Evolutionary conservation across 1,284 basidiomycete species (phyloP).

Genomic region (Tilletia indica): DNA sequence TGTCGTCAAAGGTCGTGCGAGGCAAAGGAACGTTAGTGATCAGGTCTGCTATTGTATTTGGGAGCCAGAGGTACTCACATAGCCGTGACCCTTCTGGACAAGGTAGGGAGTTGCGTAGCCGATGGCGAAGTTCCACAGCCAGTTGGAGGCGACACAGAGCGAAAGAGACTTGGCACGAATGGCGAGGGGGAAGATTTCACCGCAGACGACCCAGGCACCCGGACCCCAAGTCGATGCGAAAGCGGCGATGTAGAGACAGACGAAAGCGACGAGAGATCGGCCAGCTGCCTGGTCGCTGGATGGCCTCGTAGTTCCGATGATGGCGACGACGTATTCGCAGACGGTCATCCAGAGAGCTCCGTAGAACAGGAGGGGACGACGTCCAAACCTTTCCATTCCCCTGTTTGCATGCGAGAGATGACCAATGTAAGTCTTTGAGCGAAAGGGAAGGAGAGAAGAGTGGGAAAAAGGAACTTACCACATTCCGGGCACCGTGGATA

Average conservation of each 20-base stretch:
- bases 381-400: background rate
- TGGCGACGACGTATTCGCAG: constrained; percentile 60
- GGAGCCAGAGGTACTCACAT: constrained; percentile 24
- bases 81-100: constrained; percentile 63
- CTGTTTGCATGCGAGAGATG: background rate
- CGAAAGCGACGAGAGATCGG: constrained; percentile 60
- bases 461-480: constrained; percentile 11
- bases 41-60: too few species aligned
- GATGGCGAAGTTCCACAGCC: constrained; percentile 58
- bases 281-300: constrained; percentile 53
- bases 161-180: constrained; percentile 77
- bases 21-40: too few species aligned
- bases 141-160: constrained; percentile 70
- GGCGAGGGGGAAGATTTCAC: constrained; percentile 59
- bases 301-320: constrained; percentile 52
- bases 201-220: constrained; percentile 53
- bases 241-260: constrained; percentile 60
- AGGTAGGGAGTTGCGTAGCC: constrained; percentile 72
- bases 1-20: too few species aligned
- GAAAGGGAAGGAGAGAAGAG: background rate
- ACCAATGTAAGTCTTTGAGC: background rate
- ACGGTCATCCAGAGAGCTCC: constrained; percentile 30
- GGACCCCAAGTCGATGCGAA: constrained; percentile 58
- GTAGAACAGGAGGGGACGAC: constrained; percentile 1
- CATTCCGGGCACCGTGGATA: constrained; percentile 46